A percentile compares a stretch with the other conserved stretches of the same genome.
These are phyloP conservation scores for Haberlea rhodopensis DNA, from an alignment of 257 asterid genomes.

Conservation along the genomic window DNA sequence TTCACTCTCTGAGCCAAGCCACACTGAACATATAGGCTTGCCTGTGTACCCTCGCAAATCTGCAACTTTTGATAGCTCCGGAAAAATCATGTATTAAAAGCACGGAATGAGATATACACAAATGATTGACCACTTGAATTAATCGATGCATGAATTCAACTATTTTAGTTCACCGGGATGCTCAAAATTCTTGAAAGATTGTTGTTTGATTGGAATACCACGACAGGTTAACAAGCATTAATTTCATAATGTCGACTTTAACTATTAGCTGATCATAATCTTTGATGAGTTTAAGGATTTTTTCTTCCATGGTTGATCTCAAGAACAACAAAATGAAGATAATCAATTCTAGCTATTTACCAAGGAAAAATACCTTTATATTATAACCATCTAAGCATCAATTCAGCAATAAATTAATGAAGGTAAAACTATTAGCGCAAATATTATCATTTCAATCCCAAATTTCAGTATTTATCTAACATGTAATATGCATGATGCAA, in stretches of 20 bases:
- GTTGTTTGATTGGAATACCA: too few species aligned
- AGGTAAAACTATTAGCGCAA: background rate
- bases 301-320: too few species aligned
- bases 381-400: background rate
- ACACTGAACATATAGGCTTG: slow-evolving; percentile 68
- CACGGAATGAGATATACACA: slow-evolving; percentile 1
- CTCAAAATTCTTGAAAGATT: background rate
- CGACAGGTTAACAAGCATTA: too few species aligned
- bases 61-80: slow-evolving; percentile 79
- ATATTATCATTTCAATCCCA: background rate
- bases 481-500: background rate
- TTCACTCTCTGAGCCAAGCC: slow-evolving; percentile 72
- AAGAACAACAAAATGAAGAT: too few species aligned
- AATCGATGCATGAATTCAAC: background rate
- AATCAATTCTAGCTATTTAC: too few species aligned
- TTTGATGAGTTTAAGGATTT: too few species aligned
- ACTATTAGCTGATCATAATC: too few species aligned
- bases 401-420: background rate
- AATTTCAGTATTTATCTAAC: background rate
- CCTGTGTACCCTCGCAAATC: slow-evolving; percentile 86
- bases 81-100: slow-evolving; percentile 18
- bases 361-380: too few species aligned
- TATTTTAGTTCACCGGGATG: background rate
- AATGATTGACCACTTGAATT: background rate
- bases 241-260: too few species aligned